Conservation (phyloP, 73 alveolate species). For the Paramecium primaurelia region DNA sequence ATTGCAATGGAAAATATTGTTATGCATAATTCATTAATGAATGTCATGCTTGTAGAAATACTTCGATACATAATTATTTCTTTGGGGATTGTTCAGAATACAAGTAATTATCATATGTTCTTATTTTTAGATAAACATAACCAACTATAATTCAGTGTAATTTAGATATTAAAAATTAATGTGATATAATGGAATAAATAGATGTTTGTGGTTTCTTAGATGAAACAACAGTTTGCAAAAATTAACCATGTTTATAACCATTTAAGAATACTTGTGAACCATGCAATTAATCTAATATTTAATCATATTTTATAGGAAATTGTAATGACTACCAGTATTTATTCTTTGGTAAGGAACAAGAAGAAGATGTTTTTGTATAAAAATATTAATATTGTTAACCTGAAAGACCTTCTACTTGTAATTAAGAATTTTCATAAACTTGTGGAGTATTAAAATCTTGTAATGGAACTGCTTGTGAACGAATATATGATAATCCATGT, state of each 20-base stretch:
- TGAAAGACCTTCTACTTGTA: not conserved
- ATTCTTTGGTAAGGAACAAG: not conserved
- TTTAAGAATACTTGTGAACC: not conserved
- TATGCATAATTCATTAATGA: not conserved
- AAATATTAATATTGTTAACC: not conserved
- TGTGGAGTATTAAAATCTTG: constrained; percentile 7
- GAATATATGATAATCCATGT: not conserved
- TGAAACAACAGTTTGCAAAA: not conserved
- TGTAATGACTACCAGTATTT: not conserved
- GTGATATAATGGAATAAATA: not conserved
- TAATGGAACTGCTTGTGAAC: not conserved
- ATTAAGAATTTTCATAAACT: not conserved
- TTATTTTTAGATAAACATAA: not conserved
- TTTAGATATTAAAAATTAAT: not conserved
- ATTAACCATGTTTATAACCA: not conserved
- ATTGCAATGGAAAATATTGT: not conserved
- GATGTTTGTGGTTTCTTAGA: constrained; percentile 22
- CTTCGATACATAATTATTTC: not conserved
- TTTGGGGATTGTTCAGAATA: not conserved
- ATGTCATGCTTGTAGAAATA: constrained; percentile 5
- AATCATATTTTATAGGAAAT: not conserved
- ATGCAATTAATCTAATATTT: not conserved
- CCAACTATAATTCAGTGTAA: not conserved
- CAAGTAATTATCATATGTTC: not conserved
- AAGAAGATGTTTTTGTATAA: too few species aligned